Evolutionary conservation across 2,329 filamentous ascomycete species (phyloP).

Genomic region (Phialocephala sp.): DNA sequence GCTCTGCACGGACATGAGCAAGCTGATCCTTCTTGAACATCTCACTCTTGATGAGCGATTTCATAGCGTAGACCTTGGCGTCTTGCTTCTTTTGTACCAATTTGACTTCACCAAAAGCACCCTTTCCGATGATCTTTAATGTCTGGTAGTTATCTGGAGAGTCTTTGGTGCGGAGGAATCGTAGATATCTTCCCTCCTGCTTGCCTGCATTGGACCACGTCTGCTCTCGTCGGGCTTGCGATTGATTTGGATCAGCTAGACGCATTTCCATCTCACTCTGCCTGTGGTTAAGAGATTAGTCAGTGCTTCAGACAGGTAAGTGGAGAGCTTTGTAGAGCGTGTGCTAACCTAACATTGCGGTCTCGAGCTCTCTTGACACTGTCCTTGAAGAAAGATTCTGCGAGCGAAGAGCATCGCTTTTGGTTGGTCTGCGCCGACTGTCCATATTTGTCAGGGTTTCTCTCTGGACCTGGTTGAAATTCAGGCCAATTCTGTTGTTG

Average conservation of each 20-base stretch:
- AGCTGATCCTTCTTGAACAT: constrained; percentile 99
- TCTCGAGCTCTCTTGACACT: constrained; percentile 96
- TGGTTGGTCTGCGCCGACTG: constrained; percentile 70
- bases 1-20: constrained; percentile 94
- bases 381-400: constrained; percentile 96
- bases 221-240: constrained; percentile 78
- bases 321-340: background rate
- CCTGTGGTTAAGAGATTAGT: constrained; percentile 52
- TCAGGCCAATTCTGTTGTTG: constrained; percentile 64
- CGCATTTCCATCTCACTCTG: constrained; percentile 91
- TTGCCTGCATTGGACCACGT: constrained; percentile 84
- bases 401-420: constrained; percentile 72
- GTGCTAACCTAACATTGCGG: constrained; percentile 83
- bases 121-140: constrained; percentile 98
- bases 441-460: constrained; percentile 82
- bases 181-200: constrained; percentile 90
- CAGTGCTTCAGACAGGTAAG: background rate
- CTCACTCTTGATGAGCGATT: constrained; percentile 97
- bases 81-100: constrained; percentile 96
- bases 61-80: constrained; percentile 97
- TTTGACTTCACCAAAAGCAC: constrained; percentile 97
- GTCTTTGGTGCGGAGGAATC: constrained; percentile 92
- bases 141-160: constrained; percentile 94
- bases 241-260: constrained; percentile 76
- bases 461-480: constrained; percentile 79